Evolutionary conservation across 345 rosid genomes (phyloP), one percentile per base, ranked within the genome.

Genomic region (Camelina hispida): DNA sequence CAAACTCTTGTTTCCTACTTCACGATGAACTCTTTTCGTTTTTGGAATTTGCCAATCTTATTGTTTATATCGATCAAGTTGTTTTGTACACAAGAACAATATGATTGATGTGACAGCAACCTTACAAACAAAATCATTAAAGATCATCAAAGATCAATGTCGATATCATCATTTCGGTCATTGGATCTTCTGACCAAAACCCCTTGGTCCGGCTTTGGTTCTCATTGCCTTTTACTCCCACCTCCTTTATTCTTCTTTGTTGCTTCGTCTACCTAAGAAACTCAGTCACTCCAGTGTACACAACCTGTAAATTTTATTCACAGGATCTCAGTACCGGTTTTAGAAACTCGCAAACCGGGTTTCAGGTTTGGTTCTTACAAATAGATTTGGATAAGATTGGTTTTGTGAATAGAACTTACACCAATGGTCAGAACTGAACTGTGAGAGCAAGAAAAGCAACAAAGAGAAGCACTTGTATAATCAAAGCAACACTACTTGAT

Each of bases 361-460:
- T 46, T 10, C 37, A 16, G 20, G n/a, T 46, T 75, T 59, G 62
- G 54, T 59, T 50, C 30, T 15, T 13, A 42, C 46, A 44, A 37
- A 54, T 2, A 18, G 44, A 42, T 42, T 9, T 16, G 50, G 76
- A 77, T 77, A 71, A 70, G 76, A 48, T 37, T 69, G 2, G 55
- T 7, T 43, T 25, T 16, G 51, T 55, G 52, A 72, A 56, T 64
- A 8, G 64, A 38, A 78, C 73, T 84, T 81, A 90, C 93, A 85
- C 96, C 97, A 74, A 89, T 68, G 6, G 97, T 87, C 77, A 93
- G 96, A 71, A 32, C 77, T 91, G 96, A 71, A 32, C 69, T 7
- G 86, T 54, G 17, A 89, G 84, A 69, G 79, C 83, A 61, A 70
- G 47, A 52, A 93, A 90, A 61, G 96, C 96, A 28, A 71, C 15